These are phyloP conservation scores for Colletotrichum lini DNA, from an alignment of 2,329 filamentous ascomycete species.

Conservation along the genomic window DNA sequence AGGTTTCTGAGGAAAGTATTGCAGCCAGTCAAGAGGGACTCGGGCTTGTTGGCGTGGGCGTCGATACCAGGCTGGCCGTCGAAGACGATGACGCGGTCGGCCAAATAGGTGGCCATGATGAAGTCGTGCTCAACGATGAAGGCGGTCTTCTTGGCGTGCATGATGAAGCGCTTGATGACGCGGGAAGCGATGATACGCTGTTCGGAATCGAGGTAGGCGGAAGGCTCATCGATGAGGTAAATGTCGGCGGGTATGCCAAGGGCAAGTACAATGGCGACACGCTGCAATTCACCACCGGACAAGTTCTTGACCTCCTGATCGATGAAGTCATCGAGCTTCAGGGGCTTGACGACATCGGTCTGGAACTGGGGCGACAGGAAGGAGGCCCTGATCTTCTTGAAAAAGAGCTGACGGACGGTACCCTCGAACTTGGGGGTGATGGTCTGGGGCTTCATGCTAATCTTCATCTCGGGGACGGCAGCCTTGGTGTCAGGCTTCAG, in stretches of 20 bases:
- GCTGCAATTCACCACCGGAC: conserved; percentile 99
- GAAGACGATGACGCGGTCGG: conserved; percentile 98
- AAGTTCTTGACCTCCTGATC: conserved; percentile 99
- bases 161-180: conserved; percentile 99
- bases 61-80: conserved; percentile 93
- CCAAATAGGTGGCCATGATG: conserved; percentile 86
- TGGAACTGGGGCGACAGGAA: conserved; percentile 99
- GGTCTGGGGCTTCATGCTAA: conserved; percentile 99
- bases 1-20: conserved; percentile 97
- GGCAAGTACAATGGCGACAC: conserved; percentile 97
- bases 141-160: conserved; percentile 99
- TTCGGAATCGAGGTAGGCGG: conserved; percentile 97
- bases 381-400: conserved; percentile 99
- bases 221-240: conserved; percentile 98
- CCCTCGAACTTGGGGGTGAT: conserved; percentile 99
- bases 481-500: conserved; percentile 88
- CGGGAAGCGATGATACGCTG: conserved; percentile 97
- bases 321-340: conserved; percentile 99
- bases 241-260: conserved; percentile 97
- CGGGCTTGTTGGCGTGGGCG: conserved; percentile 88
- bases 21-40: conserved; percentile 94
- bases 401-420: conserved; percentile 97
- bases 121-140: conserved; percentile 99
- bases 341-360: conserved; percentile 99
- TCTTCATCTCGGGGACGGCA: conserved; percentile 92